phyloP scores from a whole-genome alignment of 148 eudicot species.

The Rhododendron ovatum region DNA sequence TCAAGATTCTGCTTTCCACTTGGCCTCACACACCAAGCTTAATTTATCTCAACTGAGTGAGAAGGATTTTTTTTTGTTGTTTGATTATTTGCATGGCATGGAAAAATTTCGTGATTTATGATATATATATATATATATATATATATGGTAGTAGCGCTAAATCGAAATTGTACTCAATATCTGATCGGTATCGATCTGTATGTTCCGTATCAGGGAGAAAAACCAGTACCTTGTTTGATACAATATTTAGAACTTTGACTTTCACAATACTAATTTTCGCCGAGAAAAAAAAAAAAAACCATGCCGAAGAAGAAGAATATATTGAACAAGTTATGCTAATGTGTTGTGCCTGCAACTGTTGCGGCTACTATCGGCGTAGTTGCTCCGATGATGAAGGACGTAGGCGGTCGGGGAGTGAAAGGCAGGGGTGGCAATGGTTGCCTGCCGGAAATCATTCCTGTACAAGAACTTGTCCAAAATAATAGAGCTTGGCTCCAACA shows the following conservation, averaged over 20 bases:
- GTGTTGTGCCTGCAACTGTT: background rate
- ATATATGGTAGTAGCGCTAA: no score
- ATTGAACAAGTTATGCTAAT: no score
- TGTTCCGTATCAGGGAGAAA: no score
- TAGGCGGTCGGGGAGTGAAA: constrained; percentile 50
- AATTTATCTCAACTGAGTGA: constrained; percentile 6
- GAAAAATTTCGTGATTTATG: no score
- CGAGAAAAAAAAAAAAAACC: no score
- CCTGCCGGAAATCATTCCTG: constrained; percentile 9
- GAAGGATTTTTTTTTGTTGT: constrained; percentile 21
- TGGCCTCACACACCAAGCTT: constrained; percentile 9
- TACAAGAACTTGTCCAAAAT: constrained; percentile 37
- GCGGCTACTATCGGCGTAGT: background rate
- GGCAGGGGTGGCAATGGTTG: constrained; percentile 26
- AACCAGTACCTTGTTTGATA: background rate
- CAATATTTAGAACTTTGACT: constrained; percentile 2
- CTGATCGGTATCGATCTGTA: no score
- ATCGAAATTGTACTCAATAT: no score
- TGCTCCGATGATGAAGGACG: background rate
- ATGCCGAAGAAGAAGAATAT: no score
- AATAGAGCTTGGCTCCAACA: constrained; percentile 40
- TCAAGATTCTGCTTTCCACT: background rate
- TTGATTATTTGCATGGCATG: no score
- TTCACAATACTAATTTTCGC: no score
- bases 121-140: no score